phyloP scores from a whole-genome alignment of 2,329 filamentous ascomycete species.

The Shiraia bambusicola region DNA sequence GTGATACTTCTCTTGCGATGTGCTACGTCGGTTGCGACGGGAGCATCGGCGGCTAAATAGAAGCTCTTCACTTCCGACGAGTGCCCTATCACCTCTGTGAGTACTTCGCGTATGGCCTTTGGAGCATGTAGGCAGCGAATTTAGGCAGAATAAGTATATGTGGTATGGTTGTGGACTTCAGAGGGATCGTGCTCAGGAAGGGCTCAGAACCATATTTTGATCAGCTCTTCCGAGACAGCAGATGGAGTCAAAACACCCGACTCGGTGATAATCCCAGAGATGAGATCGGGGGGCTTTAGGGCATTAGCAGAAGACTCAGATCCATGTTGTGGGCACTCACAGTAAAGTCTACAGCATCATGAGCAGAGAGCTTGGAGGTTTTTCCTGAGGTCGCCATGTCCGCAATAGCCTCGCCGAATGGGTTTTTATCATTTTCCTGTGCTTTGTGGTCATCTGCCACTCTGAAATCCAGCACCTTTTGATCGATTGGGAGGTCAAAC shows the following conservation, averaged over 20 bases:
- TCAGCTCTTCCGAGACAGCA: conserved; percentile 69
- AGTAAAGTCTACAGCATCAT: conserved; percentile 69
- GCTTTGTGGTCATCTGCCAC: conserved; percentile 48
- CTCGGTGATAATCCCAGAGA: conserved; percentile 75
- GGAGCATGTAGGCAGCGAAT: neutral
- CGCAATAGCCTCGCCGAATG: conserved; percentile 46
- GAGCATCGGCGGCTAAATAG: conserved; percentile 8
- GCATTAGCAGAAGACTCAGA: conserved; percentile 3
- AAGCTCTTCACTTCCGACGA: conserved; percentile 7
- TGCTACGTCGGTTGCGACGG: conserved; percentile 11
- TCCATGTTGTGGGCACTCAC: conserved; percentile 46
- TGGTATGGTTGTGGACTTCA: neutral
- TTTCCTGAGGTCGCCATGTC: conserved; percentile 32
- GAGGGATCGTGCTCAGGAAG: conserved; percentile 12
- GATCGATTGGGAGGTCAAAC: conserved; percentile 76
- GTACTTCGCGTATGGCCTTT: conserved; percentile 5
- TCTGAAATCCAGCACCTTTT: conserved; percentile 74
- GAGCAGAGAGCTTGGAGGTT: conserved; percentile 26
- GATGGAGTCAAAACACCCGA: conserved; percentile 70
- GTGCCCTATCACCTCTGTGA: conserved; percentile 14
- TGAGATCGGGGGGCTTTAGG: conserved; percentile 64
- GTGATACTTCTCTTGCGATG: conserved; percentile 12
- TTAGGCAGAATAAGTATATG: conserved; percentile 7
- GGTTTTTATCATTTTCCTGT: conserved; percentile 40
- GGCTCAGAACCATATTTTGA: conserved; percentile 59